Conservation (phyloP, 2,329 filamentous ascomycete genomes). For the Colletotrichum higginsianum region DNA sequence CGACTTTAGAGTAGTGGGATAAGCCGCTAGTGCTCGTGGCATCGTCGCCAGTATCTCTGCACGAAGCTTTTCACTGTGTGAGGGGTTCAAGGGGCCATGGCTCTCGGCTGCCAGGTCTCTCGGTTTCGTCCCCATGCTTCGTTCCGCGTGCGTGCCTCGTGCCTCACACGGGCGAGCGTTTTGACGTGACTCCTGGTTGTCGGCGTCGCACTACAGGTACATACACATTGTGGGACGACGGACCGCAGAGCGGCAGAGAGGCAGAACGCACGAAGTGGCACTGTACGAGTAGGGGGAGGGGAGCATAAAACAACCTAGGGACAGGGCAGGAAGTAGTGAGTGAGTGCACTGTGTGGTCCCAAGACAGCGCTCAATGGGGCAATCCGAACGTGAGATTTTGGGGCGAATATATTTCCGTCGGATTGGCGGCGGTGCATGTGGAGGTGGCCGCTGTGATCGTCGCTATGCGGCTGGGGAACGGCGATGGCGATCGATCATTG, state of each 20-base stretch:
- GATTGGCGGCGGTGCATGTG: constrained; percentile 9
- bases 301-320: no score
- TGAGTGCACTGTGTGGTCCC: no score
- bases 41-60: constrained; percentile 7
- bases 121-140: constrained; percentile 29
- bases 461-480: constrained; percentile 23
- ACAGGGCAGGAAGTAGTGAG: not conserved
- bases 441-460: constrained; percentile 30
- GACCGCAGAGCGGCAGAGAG: constrained; percentile 25
- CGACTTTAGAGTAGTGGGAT: constrained; percentile 4
- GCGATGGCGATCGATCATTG: not conserved
- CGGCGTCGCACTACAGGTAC: constrained; percentile 17
- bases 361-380: constrained; percentile 1
- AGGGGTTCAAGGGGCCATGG: constrained; percentile 30
- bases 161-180: constrained; percentile 7
- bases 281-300: no score
- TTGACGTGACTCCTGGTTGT: constrained; percentile 1
- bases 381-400: constrained; percentile 16
- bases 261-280: not conserved
- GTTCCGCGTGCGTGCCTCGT: constrained; percentile 9
- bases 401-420: constrained; percentile 22
- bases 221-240: constrained; percentile 4
- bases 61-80: constrained; percentile 30
- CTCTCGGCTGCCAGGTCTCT: constrained; percentile 27
- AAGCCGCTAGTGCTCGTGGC: constrained; percentile 17